Evolutionary conservation across 495 filamentous ascomycete genomes (phyloP), one percentile per base, ranked within the genome.

Genomic region (Ascodesmis nigricans): DNA sequence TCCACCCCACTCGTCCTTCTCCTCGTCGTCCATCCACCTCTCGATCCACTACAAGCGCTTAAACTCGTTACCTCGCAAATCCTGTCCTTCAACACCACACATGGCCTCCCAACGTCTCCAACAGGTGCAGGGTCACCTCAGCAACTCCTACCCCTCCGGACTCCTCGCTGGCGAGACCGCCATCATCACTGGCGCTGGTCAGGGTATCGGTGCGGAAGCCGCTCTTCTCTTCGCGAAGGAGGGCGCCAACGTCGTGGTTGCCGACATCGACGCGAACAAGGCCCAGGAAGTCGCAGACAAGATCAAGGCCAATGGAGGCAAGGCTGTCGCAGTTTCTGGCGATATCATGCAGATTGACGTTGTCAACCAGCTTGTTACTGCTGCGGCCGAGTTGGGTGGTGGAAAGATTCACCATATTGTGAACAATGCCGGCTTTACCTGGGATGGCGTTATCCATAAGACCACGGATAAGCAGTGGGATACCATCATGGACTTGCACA

Each of bases 391-490:
- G 33, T 83, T 87, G 47, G 80, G 80, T 16, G 59, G 64, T 34
- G 80, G 78, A 38, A 87, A 87, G 61, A 78, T 91, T 38, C 74
- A 91, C 54, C 71, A 81, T 36, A 69, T 84, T 36, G 75, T 90
- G 23, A 87, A 87, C 52, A 87, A 84, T 57, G 80, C 80, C 7
- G 40, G 38, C 22, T 75, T 75, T 53, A 90, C 80, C 0, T 91
- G 78, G 76, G 80, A 91, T 50, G 80, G 71, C 3, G 78, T 90
- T 15, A 80, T 90, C 45, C 78, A 87, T 58, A 84, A 83, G 70
- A 84, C 77, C 60, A 80, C 75, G 10, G 77, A 87, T 58, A 81
- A 80, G 52, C 78, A 87, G 66, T 90, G 75, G 78, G 69, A 81
- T 30, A 81, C 74, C 34, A 91, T 90, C 47, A 53, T 84, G 7